Evolutionary conservation across 192 early-diverging fungal species (phyloP).

Genomic region (Geranomyces variabilis): DNA sequence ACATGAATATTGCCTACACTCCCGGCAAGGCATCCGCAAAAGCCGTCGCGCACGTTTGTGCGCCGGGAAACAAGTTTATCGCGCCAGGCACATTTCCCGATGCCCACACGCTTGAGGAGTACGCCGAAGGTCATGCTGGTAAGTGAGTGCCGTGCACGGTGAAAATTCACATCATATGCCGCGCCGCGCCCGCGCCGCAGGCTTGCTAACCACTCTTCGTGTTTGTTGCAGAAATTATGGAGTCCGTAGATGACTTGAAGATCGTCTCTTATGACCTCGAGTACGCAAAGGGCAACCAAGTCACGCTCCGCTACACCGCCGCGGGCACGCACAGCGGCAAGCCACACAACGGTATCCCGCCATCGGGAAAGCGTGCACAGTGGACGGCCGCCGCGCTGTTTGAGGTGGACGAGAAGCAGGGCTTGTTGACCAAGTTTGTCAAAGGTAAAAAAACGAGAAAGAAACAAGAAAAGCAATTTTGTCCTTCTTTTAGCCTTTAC

Average conservation of each 20-base stretch:
- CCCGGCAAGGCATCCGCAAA: conserved; percentile 12
- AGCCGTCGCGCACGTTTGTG: conserved; percentile 3
- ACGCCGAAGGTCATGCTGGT: conserved; percentile 10
- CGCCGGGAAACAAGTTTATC: conserved; percentile 14
- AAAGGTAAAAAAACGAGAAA: background rate
- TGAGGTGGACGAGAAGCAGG: conserved; percentile 11
- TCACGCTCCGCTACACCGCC: conserved; percentile 18
- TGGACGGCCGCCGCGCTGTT: conserved; percentile 14
- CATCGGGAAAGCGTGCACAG: background rate
- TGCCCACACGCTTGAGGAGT: conserved; percentile 7
- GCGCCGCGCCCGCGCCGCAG: background rate
- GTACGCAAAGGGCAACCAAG: conserved; percentile 9
- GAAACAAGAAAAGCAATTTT: too few species aligned
- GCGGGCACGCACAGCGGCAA: conserved; percentile 8
- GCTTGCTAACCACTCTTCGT: background rate
- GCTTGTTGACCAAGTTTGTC: conserved; percentile 9
- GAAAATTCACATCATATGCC: conserved; percentile 2
- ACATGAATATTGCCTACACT: conserved; percentile 13
- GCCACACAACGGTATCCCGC: conserved; percentile 7
- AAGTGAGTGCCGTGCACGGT: too few species aligned
- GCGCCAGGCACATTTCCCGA: conserved; percentile 14
- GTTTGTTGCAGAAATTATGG: conserved; percentile 4
- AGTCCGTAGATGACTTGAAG: background rate
- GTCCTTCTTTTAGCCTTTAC: too few species aligned
- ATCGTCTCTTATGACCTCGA: conserved; percentile 13